A percentile compares a stretch with the other conserved stretches of the same genome.
Conservation (phyloP, 345 rosid genomes). For the Populus euphratica region DNA sequence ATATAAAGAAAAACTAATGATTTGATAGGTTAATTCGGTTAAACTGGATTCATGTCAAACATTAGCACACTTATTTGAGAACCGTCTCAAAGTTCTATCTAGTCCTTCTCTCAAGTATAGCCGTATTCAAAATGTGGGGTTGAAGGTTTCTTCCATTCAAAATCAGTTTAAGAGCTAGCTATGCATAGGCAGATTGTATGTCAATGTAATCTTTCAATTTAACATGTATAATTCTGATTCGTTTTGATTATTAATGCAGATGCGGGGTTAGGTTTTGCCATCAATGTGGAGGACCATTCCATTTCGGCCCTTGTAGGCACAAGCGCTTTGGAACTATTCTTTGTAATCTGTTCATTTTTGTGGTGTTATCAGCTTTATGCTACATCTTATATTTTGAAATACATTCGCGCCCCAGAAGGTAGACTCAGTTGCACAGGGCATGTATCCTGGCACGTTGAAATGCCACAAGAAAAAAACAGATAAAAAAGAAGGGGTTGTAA, state of each 20-base stretch:
- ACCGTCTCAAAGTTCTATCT: background rate
- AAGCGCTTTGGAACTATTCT: conserved; percentile 12
- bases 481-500: background rate
- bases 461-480: too few species aligned
- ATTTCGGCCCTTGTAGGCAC: conserved; percentile 19
- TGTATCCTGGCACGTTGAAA: background rate
- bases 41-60: too few species aligned
- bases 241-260: conserved; percentile 6
- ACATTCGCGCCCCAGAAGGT: background rate
- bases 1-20: too few species aligned
- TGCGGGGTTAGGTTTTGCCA: conserved; percentile 25
- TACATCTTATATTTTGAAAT: conserved; percentile 9
- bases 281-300: conserved; percentile 18
- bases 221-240: background rate
- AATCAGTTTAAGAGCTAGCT: too few species aligned
- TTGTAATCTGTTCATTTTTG: background rate
- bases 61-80: background rate
- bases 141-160: too few species aligned
- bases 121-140: too few species aligned
- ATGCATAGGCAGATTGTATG: too few species aligned
- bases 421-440: background rate
- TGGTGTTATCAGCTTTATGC: background rate
- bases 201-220: too few species aligned
- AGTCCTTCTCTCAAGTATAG: background rate
- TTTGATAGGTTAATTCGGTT: too few species aligned